Evolutionary conservation across 2,329 filamentous ascomycete genomes (phyloP).

Genomic region (Trichophaea hybrida): DNA sequence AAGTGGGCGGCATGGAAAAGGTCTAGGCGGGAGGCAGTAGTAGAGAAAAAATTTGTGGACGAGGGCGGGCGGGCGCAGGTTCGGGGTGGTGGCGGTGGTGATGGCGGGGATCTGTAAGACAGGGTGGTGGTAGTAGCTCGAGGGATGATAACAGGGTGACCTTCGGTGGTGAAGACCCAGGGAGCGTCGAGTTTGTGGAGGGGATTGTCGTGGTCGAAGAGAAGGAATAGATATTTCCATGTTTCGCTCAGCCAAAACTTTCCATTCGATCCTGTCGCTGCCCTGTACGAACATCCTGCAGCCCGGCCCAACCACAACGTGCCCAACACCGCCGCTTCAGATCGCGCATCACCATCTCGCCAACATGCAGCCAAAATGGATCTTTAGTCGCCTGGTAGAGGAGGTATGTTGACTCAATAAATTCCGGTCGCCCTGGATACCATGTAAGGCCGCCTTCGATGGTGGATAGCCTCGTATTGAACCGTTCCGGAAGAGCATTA

Average conservation of each 20-base stretch:
- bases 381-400: slow-evolving; percentile 87
- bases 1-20: slow-evolving; percentile 81
- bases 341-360: slow-evolving; percentile 86
- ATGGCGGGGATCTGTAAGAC: slow-evolving; percentile 58
- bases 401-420: slow-evolving; percentile 93
- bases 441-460: slow-evolving; percentile 79
- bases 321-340: slow-evolving; percentile 82
- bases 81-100: slow-evolving; percentile 30
- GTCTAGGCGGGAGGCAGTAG: slow-evolving; percentile 63
- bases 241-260: slow-evolving; percentile 98
- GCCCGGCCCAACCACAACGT: slow-evolving; percentile 80
- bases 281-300: slow-evolving; percentile 67
- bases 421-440: slow-evolving; percentile 93
- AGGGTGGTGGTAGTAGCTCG: slow-evolving; percentile 1
- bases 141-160: slow-evolving; percentile 80
- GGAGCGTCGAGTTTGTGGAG: slow-evolving; percentile 74
- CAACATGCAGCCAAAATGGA: slow-evolving; percentile 90
- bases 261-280: slow-evolving; percentile 93
- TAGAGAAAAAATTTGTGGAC: slow-evolving; percentile 39
- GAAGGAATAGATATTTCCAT: slow-evolving; percentile 82
- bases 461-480: slow-evolving; percentile 70
- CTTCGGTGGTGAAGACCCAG: slow-evolving; percentile 91
- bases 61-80: slow-evolving; percentile 5
- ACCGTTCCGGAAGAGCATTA: slow-evolving; percentile 83
- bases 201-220: slow-evolving; percentile 70